Base-by-base conservation (phyloP, 257 asterid species). In the Solanum corneliomulleri region DNA sequence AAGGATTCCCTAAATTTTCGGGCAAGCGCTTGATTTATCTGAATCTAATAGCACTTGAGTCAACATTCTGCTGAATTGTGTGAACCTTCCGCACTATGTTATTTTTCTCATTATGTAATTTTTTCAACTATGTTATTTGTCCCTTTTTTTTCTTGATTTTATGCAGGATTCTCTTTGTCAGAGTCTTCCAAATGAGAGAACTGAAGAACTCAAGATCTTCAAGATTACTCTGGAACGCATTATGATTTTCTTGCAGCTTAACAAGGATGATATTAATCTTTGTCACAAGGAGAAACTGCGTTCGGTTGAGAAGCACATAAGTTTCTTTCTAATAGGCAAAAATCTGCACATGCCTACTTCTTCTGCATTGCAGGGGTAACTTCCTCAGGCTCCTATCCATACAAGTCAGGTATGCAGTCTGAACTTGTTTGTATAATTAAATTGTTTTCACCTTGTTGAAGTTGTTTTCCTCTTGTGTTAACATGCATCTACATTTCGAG, bases 101-200 rank as follows among this genome's bases (percentile, higher is more conserved):
- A 41, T 41, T 47, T 47, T 0, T 47, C 18, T 13, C 56, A 13
- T 47, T 47, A 4, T 47, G 18, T 4, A 18, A 47, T 47, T 47
- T 4, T 18, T 47, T 47, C 4, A 47, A 4, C 6, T 29, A 29
- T 29, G 31, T 29, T 29, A 29, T 29, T 47, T 47, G 4, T 16
- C 18, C 12, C 56, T 16, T 18, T 33, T 13, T 47, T 47, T 47
- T 45, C 12, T 78, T 84, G 82, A 56, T 82, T 88, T 93, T 90
- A 93, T 95, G 98, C 96, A 92, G 74, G 98, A 93, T 88, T 33
- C 31, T 82, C 90, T 90, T 89, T 94, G 96, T 84, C 99, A 93
- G 86, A 95, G 89, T 85, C 94, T 95, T 15, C 91, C 91, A 87
- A 92, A 89, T 82, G 98, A 94, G 72, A 47, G 14, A 47, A 47